Conservation (phyloP, 176 grass and related monocot species). For the Eragrostis nindensis region DNA sequence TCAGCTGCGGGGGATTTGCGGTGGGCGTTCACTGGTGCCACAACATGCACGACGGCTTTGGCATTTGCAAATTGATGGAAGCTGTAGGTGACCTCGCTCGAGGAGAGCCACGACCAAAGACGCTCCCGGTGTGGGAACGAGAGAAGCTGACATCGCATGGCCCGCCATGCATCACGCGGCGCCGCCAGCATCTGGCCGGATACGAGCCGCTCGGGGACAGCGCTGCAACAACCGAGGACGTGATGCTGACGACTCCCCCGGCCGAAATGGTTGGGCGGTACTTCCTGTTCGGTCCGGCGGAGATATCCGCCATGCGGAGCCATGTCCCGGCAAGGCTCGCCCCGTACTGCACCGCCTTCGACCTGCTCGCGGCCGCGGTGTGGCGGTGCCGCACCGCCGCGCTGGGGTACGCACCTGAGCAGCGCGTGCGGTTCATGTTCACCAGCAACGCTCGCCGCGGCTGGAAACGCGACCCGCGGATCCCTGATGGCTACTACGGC, state of each 20-base stretch:
- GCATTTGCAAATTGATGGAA: no score
- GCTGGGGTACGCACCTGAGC: background rate
- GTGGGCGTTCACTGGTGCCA: no score
- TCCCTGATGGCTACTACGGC: background rate
- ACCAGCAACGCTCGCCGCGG: background rate
- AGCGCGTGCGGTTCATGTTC: background rate
- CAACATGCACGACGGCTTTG: no score
- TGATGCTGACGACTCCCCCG: background rate
- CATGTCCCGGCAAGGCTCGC: background rate
- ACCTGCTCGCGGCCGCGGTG: background rate
- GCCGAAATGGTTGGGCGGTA: slow-evolving; percentile 25
- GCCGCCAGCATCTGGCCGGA: background rate
- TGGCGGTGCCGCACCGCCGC: slow-evolving; percentile 1
- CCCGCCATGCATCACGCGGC: background rate
- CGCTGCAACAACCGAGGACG: background rate
- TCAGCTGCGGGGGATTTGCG: no score
- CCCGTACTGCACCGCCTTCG: background rate
- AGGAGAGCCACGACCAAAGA: no score
- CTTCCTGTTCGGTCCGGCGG: slow-evolving; percentile 48
- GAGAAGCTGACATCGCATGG: background rate
- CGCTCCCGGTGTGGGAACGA: no score
- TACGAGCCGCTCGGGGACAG: background rate
- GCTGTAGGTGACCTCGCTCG: no score
- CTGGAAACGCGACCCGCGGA: background rate
- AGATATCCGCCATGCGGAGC: slow-evolving; percentile 14